Conservation (phyloP, 495 filamentous ascomycete species). For the Xylaria telfairii region DNA sequence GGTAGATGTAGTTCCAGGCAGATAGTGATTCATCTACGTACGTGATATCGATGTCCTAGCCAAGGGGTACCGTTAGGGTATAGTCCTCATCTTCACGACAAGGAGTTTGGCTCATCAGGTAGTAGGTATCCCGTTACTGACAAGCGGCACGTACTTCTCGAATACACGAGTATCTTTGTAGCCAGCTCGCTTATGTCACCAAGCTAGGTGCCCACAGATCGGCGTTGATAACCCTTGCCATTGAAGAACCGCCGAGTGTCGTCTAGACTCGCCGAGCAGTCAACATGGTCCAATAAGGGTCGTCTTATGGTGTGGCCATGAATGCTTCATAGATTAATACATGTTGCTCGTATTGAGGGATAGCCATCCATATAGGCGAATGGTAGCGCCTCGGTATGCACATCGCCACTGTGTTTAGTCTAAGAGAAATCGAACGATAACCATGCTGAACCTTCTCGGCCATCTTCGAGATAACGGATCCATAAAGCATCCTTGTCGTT, state of each 20-base stretch:
- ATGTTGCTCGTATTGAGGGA: neutral
- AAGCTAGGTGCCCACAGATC: neutral
- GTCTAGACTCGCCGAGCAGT: constrained; percentile 19
- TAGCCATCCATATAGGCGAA: neutral
- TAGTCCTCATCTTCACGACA: neutral
- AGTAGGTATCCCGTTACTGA: neutral
- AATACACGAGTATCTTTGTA: neutral
- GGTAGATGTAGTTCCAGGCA: constrained; percentile 33
- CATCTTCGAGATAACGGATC: constrained; percentile 13
- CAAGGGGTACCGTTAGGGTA: neutral
- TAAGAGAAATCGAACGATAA: neutral
- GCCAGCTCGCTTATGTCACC: neutral
- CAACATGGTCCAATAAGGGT: constrained; percentile 5
- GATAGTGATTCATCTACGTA: constrained; percentile 22
- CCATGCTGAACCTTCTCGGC: constrained; percentile 6
- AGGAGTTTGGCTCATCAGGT: neutral
- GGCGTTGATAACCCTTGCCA: neutral
- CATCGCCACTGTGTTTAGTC: neutral
- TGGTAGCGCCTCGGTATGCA: neutral
- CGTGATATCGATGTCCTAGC: constrained; percentile 27
- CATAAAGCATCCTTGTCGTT: constrained; percentile 28
- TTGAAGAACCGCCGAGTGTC: constrained; percentile 7
- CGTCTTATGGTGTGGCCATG: constrained; percentile 4
- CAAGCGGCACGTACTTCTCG: neutral
- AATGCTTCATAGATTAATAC: constrained; percentile 17